These are phyloP conservation scores for Neopestalotiopsis clavispora DNA, from an alignment of 2,329 filamentous ascomycete species.

Conservation along the genomic window DNA sequence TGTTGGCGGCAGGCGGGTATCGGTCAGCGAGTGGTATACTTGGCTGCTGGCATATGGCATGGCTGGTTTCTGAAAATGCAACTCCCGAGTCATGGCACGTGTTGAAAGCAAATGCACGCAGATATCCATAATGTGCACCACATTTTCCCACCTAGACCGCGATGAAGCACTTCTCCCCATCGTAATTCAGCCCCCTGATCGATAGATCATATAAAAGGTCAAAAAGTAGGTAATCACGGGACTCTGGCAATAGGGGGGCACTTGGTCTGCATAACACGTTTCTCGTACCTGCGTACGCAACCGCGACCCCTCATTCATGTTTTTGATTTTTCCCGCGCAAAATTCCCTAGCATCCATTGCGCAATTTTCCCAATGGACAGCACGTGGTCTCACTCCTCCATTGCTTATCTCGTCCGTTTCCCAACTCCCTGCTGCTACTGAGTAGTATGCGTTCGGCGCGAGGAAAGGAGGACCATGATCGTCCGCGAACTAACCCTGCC, in stretches of 20 bases:
- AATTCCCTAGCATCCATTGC: no score
- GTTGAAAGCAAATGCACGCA: background rate
- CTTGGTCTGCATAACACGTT: background rate
- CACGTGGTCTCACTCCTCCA: no score
- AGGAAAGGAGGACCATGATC: slow-evolving; percentile 4
- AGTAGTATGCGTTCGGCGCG: background rate
- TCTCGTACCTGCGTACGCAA: no score
- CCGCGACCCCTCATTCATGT: no score
- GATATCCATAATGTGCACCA: background rate
- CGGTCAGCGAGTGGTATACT: background rate
- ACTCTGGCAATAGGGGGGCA: background rate
- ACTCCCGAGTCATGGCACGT: background rate
- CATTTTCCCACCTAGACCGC: background rate
- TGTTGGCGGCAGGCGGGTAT: background rate
- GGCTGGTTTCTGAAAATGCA: background rate
- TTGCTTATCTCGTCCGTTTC: no score
- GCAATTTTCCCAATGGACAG: no score
- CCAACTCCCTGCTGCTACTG: background rate
- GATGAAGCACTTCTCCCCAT: background rate
- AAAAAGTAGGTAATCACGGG: background rate
- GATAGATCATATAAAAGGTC: background rate
- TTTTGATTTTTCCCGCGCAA: no score
- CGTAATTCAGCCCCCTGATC: background rate
- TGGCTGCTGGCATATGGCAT: background rate
- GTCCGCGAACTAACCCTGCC: background rate